Conservation (phyloP, 768 basidiomycete species). For the Suillus alpinus region DNA sequence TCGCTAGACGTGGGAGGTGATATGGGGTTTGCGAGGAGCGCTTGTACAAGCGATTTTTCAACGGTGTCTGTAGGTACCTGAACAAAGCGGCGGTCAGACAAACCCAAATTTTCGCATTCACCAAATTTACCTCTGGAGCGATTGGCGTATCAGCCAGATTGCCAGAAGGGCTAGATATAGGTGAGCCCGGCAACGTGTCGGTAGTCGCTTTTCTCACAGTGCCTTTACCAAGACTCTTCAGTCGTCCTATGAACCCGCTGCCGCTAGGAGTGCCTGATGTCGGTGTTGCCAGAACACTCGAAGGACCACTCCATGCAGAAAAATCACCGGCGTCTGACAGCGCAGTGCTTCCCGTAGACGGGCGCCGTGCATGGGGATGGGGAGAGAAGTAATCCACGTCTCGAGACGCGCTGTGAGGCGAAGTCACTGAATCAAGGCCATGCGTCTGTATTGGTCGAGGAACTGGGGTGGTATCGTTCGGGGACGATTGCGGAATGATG, state of each 20-base stretch:
- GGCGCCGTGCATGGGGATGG: constrained; percentile 41
- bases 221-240: constrained; percentile 72
- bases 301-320: constrained; percentile 37
- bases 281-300: constrained; percentile 30
- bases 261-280: constrained; percentile 51
- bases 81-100: constrained; percentile 6
- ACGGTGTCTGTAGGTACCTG: constrained; percentile 27
- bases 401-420: constrained; percentile 21
- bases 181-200: constrained; percentile 24
- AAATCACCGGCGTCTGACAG: constrained; percentile 49
- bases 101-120: neutral
- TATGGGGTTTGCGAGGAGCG: constrained; percentile 52
- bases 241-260: constrained; percentile 69
- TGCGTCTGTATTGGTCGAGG: constrained; percentile 40
- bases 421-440: constrained; percentile 38
- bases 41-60: constrained; percentile 51
- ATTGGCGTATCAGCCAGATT: constrained; percentile 13
- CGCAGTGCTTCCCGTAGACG: constrained; percentile 39
- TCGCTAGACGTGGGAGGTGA: constrained; percentile 71
- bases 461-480: constrained; percentile 28
- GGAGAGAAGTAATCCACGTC: constrained; percentile 54
- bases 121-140: constrained; percentile 24
- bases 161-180: constrained; percentile 15
- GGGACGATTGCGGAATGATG: constrained; percentile 45
- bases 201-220: constrained; percentile 32